phyloP scores from a whole-genome alignment of 1,284 basidiomycete genomes.

The Leucoagaricus sp. region DNA sequence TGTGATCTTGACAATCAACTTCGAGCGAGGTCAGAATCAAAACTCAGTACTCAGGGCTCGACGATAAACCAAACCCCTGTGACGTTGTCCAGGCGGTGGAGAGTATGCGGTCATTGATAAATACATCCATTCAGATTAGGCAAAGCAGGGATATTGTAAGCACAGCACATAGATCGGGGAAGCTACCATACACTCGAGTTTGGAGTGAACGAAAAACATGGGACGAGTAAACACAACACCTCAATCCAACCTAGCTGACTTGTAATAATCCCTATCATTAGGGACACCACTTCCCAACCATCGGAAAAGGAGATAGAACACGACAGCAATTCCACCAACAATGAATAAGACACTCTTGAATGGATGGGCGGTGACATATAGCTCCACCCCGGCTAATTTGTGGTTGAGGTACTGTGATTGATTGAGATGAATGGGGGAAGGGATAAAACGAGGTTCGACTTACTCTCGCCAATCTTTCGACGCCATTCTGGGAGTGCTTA shows the following conservation, averaged over 20 bases:
- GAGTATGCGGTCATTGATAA: neutral
- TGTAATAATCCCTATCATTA: constrained; percentile 19
- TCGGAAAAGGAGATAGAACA: constrained; percentile 31
- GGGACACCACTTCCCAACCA: constrained; percentile 24
- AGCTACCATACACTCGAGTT: neutral
- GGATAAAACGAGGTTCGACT: constrained; percentile 22
- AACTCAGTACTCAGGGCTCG: neutral
- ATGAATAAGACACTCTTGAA: constrained; percentile 33
- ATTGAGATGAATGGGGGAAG: constrained; percentile 1
- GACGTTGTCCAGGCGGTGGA: neutral
- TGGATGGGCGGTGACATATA: constrained; percentile 43
- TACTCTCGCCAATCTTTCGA: constrained; percentile 71
- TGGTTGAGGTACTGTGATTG: constrained; percentile 49
- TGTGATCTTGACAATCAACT: neutral
- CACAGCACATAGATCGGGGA: neutral
- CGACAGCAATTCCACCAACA: constrained; percentile 24
- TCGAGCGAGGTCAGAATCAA: neutral
- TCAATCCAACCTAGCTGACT: constrained; percentile 20
- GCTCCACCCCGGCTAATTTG: constrained; percentile 47
- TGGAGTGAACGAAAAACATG: neutral
- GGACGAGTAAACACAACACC: neutral
- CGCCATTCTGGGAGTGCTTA: constrained; percentile 68
- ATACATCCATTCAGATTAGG: neutral
- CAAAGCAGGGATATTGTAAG: neutral
- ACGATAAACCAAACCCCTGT: neutral